These are phyloP conservation scores for Coleophoma eucalyptorum DNA, from an alignment of 2,329 filamentous ascomycete species.

Conservation along the genomic window DNA sequence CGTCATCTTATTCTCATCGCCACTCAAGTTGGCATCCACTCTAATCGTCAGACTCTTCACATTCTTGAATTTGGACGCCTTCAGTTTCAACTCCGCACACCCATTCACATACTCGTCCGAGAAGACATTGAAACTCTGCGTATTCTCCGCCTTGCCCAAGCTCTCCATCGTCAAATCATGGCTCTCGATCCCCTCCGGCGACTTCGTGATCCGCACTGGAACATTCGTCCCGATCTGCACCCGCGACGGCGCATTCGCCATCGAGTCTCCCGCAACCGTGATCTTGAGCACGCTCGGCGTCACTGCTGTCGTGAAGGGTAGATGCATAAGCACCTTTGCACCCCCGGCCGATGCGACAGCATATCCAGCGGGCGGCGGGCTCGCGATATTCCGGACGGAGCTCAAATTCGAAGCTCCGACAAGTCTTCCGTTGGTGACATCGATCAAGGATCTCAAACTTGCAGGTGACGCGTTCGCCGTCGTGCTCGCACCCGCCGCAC, in stretches of 20 bases:
- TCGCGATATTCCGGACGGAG: slow-evolving; percentile 19
- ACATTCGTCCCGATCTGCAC: slow-evolving; percentile 23
- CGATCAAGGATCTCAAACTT: slow-evolving; percentile 20
- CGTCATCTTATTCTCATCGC: slow-evolving; percentile 15
- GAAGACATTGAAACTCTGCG: slow-evolving; percentile 21
- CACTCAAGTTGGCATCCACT: slow-evolving; percentile 24
- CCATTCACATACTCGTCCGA: slow-evolving; percentile 24
- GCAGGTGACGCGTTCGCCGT: not conserved
- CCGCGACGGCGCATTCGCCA: slow-evolving; percentile 17
- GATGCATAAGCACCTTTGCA: slow-evolving; percentile 16
- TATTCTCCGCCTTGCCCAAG: slow-evolving; percentile 20
- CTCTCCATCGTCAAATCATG: slow-evolving; percentile 22
- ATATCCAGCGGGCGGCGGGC: slow-evolving; percentile 22
- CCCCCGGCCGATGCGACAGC: slow-evolving; percentile 17
- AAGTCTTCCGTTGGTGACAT: slow-evolving; percentile 14
- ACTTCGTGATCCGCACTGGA: slow-evolving; percentile 12
- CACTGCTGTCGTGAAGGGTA: slow-evolving; percentile 18
- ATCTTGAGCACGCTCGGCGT: slow-evolving; percentile 17
- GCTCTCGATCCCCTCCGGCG: slow-evolving; percentile 15
- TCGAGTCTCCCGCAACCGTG: slow-evolving; percentile 14
- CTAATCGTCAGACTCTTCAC: slow-evolving; percentile 23
- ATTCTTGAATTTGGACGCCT: slow-evolving; percentile 22
- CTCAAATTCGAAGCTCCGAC: slow-evolving; percentile 19
- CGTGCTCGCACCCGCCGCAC: slow-evolving; percentile 2
- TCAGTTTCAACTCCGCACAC: slow-evolving; percentile 20